Base-by-base conservation (phyloP, 441 rosid genomes). In the Populus trichocarpa region DNA sequence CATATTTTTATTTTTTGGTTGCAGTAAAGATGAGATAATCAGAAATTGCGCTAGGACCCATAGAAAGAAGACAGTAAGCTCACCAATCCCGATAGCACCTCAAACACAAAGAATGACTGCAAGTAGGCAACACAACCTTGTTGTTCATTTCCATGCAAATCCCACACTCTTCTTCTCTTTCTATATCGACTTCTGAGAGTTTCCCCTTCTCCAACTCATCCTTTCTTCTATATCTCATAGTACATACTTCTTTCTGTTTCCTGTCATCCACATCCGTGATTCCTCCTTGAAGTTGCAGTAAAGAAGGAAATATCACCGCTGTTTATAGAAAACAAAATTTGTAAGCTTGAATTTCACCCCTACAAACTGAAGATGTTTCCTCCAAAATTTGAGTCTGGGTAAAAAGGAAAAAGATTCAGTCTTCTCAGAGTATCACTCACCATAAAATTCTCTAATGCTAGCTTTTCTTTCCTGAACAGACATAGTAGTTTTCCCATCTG, bases 401-500 rank as follows among this genome's bases (percentile, higher is more conserved):
- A 57, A 20, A 16, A 40, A 7, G 63, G 35, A 8, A 20, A 46
- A 67, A 73, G 25, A 30, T n/a, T 40, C 22, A 16, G 73, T 9
- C 61, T 69, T 71, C 10, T 46, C 25, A 53, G 28, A 53, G 78
- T 50, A 69, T 25, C 18, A 70, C 89, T 82, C 69, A 95, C 99
- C 96, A 26, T 91, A 92, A 84, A 95, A 95, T 77, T 95, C 95
- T 79, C 86, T 83, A n/a, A 95, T 78, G 78, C 88, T 95, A 32
- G 98, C 95, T 87, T 85, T 92, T 83, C 95, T 88, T 83, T 95
- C 99, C 72, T 90, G 82, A 64, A 90, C 90, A 70, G 96, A 89
- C 97, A 93, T 93, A 14, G 96, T 90, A 53, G 96, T 91, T 83
- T 89, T 93, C 18, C 98, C 97, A 85, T 95, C 98, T 2, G 95